Percentiles rank a stretch among this genome's conserved stretches.
Evolutionary conservation across 2,329 filamentous ascomycete genomes (phyloP).

Genomic region (Nannizzia gypsea): DNA sequence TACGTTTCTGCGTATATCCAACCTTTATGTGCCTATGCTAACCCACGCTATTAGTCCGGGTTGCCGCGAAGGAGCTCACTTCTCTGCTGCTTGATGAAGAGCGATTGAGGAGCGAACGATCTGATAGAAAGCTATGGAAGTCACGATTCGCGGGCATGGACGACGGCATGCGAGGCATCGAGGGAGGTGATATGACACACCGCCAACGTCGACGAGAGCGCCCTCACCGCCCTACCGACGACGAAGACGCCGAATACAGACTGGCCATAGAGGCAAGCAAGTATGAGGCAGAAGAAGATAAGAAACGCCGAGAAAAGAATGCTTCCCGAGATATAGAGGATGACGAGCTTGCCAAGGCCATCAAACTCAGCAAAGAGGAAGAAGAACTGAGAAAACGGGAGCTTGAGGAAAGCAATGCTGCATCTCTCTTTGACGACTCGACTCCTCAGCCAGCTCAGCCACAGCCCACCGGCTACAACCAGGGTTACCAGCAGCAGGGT

Average conservation of each 20-base stretch:
- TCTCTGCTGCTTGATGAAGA: conserved; percentile 88
- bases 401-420: conserved; percentile 72
- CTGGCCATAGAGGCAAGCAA: conserved; percentile 92
- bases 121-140: conserved; percentile 90
- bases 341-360: conserved; percentile 86
- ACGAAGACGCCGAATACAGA: conserved; percentile 82
- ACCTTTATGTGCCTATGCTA: neutral
- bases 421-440: conserved; percentile 77
- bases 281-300: conserved; percentile 84
- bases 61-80: conserved; percentile 91
- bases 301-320: conserved; percentile 49
- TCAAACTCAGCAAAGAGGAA: conserved; percentile 90
- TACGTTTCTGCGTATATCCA: conserved; percentile 37
- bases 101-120: conserved; percentile 75
- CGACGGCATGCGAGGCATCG: conserved; percentile 46
- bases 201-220: conserved; percentile 37
- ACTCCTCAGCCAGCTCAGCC: conserved; percentile 50
- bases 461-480: conserved; percentile 82
- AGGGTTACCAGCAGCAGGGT: conserved; percentile 93
- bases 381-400: conserved; percentile 71
- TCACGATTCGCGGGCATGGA: conserved; percentile 89
- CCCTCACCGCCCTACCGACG: conserved; percentile 48
- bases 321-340: conserved; percentile 51
- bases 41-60: conserved; percentile 55
- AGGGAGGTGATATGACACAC: conserved; percentile 30